Conservation (phyloP, 2,329 filamentous ascomycete genomes). For the Aspergillus piperis region DNA sequence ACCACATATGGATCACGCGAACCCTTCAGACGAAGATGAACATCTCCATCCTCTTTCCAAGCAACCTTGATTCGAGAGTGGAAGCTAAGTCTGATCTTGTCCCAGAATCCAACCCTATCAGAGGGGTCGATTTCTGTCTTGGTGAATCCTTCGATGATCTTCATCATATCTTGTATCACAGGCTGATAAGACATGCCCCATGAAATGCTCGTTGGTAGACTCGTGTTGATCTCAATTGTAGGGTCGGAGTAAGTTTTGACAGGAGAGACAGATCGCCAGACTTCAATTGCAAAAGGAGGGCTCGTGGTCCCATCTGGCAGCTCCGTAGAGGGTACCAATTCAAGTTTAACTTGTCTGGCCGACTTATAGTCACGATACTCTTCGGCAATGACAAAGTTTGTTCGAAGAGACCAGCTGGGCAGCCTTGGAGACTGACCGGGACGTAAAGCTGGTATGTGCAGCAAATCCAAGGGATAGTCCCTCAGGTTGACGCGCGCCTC, state of each 20-base stretch:
- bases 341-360: constrained; percentile 74
- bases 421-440: constrained; percentile 75
- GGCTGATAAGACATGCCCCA: constrained; percentile 98
- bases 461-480: constrained; percentile 88
- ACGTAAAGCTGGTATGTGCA: constrained; percentile 85
- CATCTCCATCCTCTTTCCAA: constrained; percentile 95
- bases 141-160: constrained; percentile 95
- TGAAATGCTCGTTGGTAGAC: constrained; percentile 85
- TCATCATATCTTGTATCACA: constrained; percentile 99
- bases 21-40: constrained; percentile 86
- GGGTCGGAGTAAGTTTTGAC: constrained; percentile 97
- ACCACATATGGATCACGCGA: constrained; percentile 91
- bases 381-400: constrained; percentile 94
- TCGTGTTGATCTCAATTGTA: constrained; percentile 87
- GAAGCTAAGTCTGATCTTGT: constrained; percentile 92
- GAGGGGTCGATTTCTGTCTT: constrained; percentile 94
- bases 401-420: constrained; percentile 78
- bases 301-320: constrained; percentile 57
- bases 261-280: constrained; percentile 86
- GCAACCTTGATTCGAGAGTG: constrained; percentile 86
- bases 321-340: constrained; percentile 74
- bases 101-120: constrained; percentile 95
- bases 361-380: constrained; percentile 83
- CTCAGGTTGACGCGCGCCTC: constrained; percentile 83
- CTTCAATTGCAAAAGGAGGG: constrained; percentile 77